Conservation (phyloP, 805 yeast genomes). For the Candida vartiovaarae region DNA sequence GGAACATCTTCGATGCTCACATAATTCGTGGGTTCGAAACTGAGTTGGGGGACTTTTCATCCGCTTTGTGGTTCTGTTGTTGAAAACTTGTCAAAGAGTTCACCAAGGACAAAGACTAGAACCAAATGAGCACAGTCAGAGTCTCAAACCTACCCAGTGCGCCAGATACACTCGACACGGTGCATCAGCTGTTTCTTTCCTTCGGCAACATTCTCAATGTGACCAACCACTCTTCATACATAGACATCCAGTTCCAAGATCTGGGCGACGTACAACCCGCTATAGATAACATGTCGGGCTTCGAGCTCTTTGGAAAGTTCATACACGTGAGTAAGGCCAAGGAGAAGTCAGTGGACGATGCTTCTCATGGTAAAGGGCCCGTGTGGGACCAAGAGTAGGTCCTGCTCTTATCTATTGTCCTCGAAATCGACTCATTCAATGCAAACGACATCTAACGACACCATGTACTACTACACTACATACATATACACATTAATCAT, state of each 20-base stretch:
- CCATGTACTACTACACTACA: too few relatives aligned
- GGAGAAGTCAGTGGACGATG: conserved; percentile 5
- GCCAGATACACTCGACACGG: conserved; percentile 2
- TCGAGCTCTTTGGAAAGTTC: conserved; percentile 10
- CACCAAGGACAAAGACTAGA: neutral
- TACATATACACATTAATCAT: too few relatives aligned
- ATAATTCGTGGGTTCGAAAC: too few relatives aligned
- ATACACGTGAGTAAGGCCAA: conserved; percentile 15
- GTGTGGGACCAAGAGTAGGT: conserved; percentile 9
- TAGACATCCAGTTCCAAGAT: conserved; percentile 21
- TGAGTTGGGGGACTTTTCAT: too few relatives aligned
- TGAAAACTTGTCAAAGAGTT: neutral
- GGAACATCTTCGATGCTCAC: too few relatives aligned
- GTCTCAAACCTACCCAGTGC: conserved; percentile 17
- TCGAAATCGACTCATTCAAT: too few relatives aligned
- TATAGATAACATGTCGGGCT: conserved; percentile 21
- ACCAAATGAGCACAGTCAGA: conserved; percentile 10
- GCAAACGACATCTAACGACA: too few relatives aligned
- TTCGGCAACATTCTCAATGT: conserved; percentile 18
- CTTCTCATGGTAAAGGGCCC: conserved; percentile 7
- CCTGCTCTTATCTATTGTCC: neutral
- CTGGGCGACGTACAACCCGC: conserved; percentile 19
- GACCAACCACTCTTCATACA: neutral
- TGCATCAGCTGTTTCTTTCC: conserved; percentile 14
- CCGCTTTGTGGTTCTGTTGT: too few relatives aligned